Evolutionary conservation across 306 rosid genomes (phyloP), one percentile per base, ranked within the genome.

Genomic region (Sechiopsis laciniata): DNA sequence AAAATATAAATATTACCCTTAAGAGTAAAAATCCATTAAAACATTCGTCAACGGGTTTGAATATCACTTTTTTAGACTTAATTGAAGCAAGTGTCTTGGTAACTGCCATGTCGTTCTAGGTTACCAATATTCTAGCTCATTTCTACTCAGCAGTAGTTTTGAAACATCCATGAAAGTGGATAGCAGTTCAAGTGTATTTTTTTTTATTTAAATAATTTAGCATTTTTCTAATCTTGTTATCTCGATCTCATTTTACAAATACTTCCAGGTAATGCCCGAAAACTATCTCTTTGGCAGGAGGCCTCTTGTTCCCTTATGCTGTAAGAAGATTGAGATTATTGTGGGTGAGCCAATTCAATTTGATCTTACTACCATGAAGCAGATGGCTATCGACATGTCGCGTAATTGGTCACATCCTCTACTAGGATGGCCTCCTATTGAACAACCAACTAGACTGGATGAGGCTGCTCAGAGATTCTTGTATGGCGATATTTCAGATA

Each of bases 181-280:
- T 48, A 12, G 3, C 10, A 46, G 10, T 3, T 0, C 15, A 48
- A 10, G 50, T 2, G 3, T 32, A 26, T 10, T 8, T 45, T 26
- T 10, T 46, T 48, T 48, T 48, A 10, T 11, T 40, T 6, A 2
- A 1, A 48, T 48, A 48, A 48, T 48, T 48, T 12, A 11, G 16
- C 52, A 0, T 29, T 61, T 11, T 48, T 40, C 3, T 32, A 32
- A 69, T 70, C 75, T 72, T 74, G 72, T 79, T 3, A 74, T 75
- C 53, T 6, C 15, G 78, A 7, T 75, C 78, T 78, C 58, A 75
- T 55, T 57, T 76, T 61, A 76, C 55, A 53, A 73, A 19, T 71
- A 62, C 19, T 82, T 74, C 19, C 80, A 93, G 96, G 89, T 90
- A 81, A 89, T 94, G 97, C 98, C 98, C 55, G 92, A 89, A 83